Percentiles rank a stretch among this genome's conserved stretches.
Conservation (phyloP, 371 early-diverging fungal genomes). For the Mucor racemosus region DNA sequence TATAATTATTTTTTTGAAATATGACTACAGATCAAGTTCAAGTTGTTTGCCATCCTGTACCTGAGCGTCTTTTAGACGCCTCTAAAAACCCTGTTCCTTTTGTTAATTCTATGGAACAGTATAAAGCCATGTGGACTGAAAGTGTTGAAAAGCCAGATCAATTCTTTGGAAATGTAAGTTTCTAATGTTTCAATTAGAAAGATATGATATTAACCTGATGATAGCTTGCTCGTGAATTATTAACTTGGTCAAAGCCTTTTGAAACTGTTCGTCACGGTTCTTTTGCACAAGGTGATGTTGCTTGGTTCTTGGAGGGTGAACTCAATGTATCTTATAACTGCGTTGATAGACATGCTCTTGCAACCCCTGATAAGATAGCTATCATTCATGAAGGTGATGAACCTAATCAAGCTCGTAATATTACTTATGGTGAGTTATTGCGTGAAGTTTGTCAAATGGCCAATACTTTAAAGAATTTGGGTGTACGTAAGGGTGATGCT, state of each 20-base stretch:
- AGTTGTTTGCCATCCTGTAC: conserved; percentile 40
- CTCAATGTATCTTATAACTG: conserved; percentile 96
- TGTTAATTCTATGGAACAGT: conserved; percentile 72
- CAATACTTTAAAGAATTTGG: conserved; percentile 77
- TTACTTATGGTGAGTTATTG: conserved; percentile 87
- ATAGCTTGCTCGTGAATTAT: conserved; percentile 72
- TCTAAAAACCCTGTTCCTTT: conserved; percentile 62
- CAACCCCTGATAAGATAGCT: conserved; percentile 74
- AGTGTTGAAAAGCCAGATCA: conserved; percentile 74
- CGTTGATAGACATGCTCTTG: conserved; percentile 90
- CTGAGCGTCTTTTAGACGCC: conserved; percentile 57
- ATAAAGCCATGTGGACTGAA: conserved; percentile 72
- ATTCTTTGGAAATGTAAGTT: conserved; percentile 81
- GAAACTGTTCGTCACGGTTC: conserved; percentile 64
- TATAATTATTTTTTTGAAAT: neutral
- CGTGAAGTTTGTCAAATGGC: conserved; percentile 83
- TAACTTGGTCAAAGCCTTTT: conserved; percentile 82
- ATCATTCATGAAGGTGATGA: conserved; percentile 93
- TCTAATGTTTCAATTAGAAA: neutral
- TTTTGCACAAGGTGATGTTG: conserved; percentile 77
- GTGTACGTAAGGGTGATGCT: conserved; percentile 89
- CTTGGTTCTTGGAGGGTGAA: conserved; percentile 94
- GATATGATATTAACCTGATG: neutral
- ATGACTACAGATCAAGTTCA: conserved; percentile 27
- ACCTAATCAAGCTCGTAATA: conserved; percentile 70